Evolutionary conservation across 805 yeast genomes (phyloP), one percentile per base, ranked within the genome.

Genomic region (Barnettozyma populi): DNA sequence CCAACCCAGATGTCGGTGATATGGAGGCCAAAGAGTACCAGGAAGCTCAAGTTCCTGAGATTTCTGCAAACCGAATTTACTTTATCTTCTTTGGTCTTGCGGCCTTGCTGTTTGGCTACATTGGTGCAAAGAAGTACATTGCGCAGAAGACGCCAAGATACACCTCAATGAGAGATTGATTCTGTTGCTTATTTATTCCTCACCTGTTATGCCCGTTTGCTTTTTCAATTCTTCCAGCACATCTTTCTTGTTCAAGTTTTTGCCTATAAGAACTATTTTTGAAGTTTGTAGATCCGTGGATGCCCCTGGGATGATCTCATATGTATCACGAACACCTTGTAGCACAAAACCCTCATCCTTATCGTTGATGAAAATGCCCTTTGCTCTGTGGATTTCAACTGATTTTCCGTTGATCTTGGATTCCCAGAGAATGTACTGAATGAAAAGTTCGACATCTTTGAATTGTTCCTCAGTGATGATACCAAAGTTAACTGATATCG

Each of bases 321-420:
- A 94, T 0, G 96, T 89, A 47, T 90, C 94, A 50, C 98, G 73
- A 0, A 94, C 99, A 11, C 95, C 98, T 63, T 94, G 99, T 10
- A 94, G 67, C 0, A 54, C 55, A 13, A 51, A 51, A 9, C 57
- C 62, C 5, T 63, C 55, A 3, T 64, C 59, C 2, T 61, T 63
- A 7, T 64, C 60, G n/a, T 57, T 51, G 2, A 82, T 74, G 7
- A 90, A 53, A 9, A 87, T 64, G 1, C 97, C 98, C 62, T 94
- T 94, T 2, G 85, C 69, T 52, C 98, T 69, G 56, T 90, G 96
- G 2, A 94, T 73, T 52, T 89, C 97, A 4, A 79, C 73, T 1
- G 59, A 57, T 27, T 65, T 64, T 2, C 66, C 75, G 23, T 67
- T 71, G 29, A 72, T 71, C 19, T 56, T 67, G 49, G 68, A 73